These are phyloP conservation scores for Fusarium scirpi DNA, from an alignment of 2,329 filamentous ascomycete species.

Conservation along the genomic window DNA sequence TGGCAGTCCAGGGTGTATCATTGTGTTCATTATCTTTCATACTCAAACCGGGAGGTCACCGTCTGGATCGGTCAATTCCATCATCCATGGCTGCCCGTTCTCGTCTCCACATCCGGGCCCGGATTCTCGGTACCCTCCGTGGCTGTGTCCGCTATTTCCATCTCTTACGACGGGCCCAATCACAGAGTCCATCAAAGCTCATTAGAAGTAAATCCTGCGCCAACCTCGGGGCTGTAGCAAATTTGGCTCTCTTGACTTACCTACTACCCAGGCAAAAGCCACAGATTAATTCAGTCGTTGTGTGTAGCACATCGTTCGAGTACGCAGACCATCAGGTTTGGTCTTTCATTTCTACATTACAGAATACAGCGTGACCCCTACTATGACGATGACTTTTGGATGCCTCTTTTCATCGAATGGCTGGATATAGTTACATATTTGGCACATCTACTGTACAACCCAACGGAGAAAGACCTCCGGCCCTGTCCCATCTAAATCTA, in stretches of 20 bases:
- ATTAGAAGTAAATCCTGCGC: not conserved
- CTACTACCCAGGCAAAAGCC: too few relatives aligned
- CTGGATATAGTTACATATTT: slow-evolving; percentile 50
- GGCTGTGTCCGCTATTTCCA: slow-evolving; percentile 25
- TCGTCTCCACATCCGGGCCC: slow-evolving; percentile 25
- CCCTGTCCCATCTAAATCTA: slow-evolving; percentile 33
- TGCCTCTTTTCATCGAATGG: slow-evolving; percentile 41
- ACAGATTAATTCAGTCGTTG: not conserved
- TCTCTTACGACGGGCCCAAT: slow-evolving; percentile 9
- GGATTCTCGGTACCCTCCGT: slow-evolving; percentile 31
- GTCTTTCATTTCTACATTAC: not conserved
- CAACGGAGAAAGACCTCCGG: slow-evolving; percentile 11
- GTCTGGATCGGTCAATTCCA: not conserved
- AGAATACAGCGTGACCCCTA: not conserved
- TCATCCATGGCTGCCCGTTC: not conserved
- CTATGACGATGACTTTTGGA: slow-evolving; percentile 6
- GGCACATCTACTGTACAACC: slow-evolving; percentile 48
- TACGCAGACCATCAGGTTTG: not conserved
- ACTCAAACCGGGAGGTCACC: not conserved
- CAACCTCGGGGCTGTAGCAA: not conserved
- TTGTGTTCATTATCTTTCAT: not conserved
- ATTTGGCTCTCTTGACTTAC: not conserved
- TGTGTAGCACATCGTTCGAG: not conserved
- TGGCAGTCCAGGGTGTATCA: not conserved
- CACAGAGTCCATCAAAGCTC: slow-evolving; percentile 17